Evolutionary conservation across 1,284 basidiomycete species (phyloP).

Genomic region (Cryptococcus sp.): DNA sequence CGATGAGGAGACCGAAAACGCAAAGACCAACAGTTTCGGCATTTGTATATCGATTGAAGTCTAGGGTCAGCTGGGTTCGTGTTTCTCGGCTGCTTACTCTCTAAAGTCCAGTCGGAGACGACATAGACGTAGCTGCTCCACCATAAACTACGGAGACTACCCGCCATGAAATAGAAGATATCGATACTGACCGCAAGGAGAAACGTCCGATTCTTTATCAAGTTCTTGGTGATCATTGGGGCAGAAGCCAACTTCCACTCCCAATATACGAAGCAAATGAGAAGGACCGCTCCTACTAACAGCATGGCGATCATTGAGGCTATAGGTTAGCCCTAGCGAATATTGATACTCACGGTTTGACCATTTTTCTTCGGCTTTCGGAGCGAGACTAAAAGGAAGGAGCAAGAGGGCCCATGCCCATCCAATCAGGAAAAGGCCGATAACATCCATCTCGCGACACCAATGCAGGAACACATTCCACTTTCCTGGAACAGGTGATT

Average conservation of each 20-base stretch:
- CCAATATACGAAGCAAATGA: constrained; percentile 36
- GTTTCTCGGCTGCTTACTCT: too few relatives aligned
- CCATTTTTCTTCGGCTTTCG: constrained; percentile 26
- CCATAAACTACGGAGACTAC: constrained; percentile 34
- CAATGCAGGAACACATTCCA: constrained; percentile 10
- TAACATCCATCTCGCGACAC: constrained; percentile 29
- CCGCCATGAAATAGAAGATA: constrained; percentile 35
- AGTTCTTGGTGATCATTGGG: constrained; percentile 41
- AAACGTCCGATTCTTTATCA: constrained; percentile 42
- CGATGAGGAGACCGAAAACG: constrained; percentile 39
- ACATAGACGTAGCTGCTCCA: constrained; percentile 40
- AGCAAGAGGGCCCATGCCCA: constrained; percentile 34
- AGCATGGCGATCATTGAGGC: constrained; percentile 46
- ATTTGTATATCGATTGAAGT: too few relatives aligned
- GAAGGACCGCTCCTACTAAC: constrained; percentile 32
- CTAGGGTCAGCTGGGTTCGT: too few relatives aligned
- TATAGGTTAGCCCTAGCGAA: too few relatives aligned
- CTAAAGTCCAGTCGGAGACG: constrained; percentile 14
- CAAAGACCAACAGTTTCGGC: constrained; percentile 26
- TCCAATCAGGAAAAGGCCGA: constrained; percentile 38
- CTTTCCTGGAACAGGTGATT: too few relatives aligned
- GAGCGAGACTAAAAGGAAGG: constrained; percentile 35
- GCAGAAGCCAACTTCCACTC: constrained; percentile 16
- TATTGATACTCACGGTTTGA: constrained; percentile 14
- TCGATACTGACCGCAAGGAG: constrained; percentile 26